Percentiles rank a stretch among this genome's conserved stretches.
Conservation (phyloP, 2,329 filamentous ascomycete species). For the Cytospora leucostoma region DNA sequence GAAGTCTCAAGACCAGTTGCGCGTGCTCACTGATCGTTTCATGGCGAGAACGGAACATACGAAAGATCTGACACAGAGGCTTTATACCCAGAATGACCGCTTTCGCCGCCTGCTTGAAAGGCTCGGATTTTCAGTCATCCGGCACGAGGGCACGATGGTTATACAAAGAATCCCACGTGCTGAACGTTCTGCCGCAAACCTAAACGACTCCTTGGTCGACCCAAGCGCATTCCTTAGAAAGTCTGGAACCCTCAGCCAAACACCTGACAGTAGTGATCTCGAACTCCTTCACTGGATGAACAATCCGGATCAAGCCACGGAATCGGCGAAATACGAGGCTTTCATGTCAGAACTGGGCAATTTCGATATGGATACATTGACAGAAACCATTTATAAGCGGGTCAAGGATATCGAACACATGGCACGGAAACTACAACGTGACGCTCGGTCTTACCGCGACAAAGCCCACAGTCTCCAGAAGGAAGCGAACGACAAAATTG, state of each 20-base stretch:
- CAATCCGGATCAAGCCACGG: slow-evolving; percentile 62
- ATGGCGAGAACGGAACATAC: slow-evolving; percentile 71
- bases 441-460: slow-evolving; percentile 83
- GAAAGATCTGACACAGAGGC: slow-evolving; percentile 79
- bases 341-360: slow-evolving; percentile 73
- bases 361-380: slow-evolving; percentile 83
- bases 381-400: slow-evolving; percentile 82
- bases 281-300: slow-evolving; percentile 83
- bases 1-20: slow-evolving; percentile 53
- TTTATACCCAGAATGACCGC: slow-evolving; percentile 83
- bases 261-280: slow-evolving; percentile 65
- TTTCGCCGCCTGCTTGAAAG: slow-evolving; percentile 82
- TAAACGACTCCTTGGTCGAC: slow-evolving; percentile 58
- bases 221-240: slow-evolving; percentile 54
- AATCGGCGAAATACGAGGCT: slow-evolving; percentile 71
- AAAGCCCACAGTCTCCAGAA: slow-evolving; percentile 78
- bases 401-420: slow-evolving; percentile 93
- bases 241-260: slow-evolving; percentile 56
- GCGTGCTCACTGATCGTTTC: slow-evolving; percentile 57
- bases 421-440: slow-evolving; percentile 89
- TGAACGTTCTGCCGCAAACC: slow-evolving; percentile 59
- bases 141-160: slow-evolving; percentile 70
- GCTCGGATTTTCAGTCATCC: slow-evolving; percentile 78
- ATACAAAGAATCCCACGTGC: slow-evolving; percentile 71
- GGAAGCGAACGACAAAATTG: slow-evolving; percentile 93